These are phyloP conservation scores for Entelexis sorbosivorans DNA, from an alignment of 1,139 yeast species.

Conservation along the genomic window DNA sequence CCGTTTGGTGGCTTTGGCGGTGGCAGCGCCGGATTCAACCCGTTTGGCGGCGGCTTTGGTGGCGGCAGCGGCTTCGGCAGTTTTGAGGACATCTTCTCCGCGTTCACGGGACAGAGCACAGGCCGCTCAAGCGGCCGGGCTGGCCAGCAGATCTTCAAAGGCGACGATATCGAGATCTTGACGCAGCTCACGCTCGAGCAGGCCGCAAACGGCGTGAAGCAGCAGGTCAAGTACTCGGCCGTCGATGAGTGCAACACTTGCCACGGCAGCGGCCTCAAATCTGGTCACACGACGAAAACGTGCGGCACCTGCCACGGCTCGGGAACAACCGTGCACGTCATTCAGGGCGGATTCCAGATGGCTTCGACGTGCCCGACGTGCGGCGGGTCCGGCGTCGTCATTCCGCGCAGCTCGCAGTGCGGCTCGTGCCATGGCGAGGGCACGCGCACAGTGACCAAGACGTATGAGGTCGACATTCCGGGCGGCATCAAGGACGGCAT, in stretches of 20 bases:
- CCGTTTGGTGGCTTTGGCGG: conserved; percentile 26
- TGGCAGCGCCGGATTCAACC: conserved; percentile 26
- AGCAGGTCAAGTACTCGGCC: conserved; percentile 58
- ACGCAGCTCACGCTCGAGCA: conserved; percentile 72
- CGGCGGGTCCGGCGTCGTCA: conserved; percentile 76
- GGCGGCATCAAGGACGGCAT: conserved; percentile 83
- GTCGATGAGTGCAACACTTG: conserved; percentile 72
- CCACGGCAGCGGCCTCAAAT: conserved; percentile 72
- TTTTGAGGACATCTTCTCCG: conserved; percentile 69
- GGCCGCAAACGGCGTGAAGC: conserved; percentile 66
- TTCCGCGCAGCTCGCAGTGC: conserved; percentile 63
- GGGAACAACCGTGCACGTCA: conserved; percentile 75
- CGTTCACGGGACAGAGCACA: conserved; percentile 30
- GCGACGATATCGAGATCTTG: conserved; percentile 77
- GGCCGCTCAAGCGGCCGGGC: conserved; percentile 30
- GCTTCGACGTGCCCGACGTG: conserved; percentile 83
- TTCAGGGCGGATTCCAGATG: conserved; percentile 95
- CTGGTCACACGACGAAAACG: conserved; percentile 63
- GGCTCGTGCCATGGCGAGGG: conserved; percentile 81
- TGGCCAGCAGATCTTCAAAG: conserved; percentile 46
- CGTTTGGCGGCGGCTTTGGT: conserved; percentile 35
- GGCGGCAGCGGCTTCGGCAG: conserved; percentile 32
- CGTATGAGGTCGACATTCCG: conserved; percentile 73
- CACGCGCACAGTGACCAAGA: conserved; percentile 54
- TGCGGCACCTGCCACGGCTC: conserved; percentile 89